Conservation (phyloP, 2,329 filamentous ascomycete species). For the Mycocentrospora acerina region DNA sequence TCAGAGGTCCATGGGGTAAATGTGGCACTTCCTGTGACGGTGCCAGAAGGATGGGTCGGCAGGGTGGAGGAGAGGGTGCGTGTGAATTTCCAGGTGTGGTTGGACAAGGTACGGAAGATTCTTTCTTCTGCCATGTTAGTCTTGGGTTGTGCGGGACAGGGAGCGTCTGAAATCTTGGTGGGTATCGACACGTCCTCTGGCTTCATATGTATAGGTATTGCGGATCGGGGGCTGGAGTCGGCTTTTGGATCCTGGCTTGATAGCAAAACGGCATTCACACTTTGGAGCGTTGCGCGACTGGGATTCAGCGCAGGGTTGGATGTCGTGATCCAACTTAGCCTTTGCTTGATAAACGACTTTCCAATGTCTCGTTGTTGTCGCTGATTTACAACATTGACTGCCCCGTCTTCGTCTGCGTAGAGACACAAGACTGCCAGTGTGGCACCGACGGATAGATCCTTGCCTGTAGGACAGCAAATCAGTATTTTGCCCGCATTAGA, state of each 20-base stretch:
- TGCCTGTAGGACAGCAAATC: slow-evolving; percentile 73
- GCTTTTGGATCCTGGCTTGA: slow-evolving; percentile 2
- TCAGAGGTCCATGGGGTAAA: slow-evolving; percentile 37
- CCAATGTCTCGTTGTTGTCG: slow-evolving; percentile 49
- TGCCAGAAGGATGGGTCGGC: slow-evolving; percentile 65
- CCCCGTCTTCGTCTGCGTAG: slow-evolving; percentile 66
- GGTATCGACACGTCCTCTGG: too few relatives aligned
- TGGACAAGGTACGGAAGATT: slow-evolving; percentile 12
- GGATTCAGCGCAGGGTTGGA: slow-evolving; percentile 79
- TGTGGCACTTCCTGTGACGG: slow-evolving; percentile 62
- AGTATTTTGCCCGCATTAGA: slow-evolving; percentile 22
- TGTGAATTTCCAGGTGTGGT: slow-evolving; percentile 60
- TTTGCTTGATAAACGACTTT: slow-evolving; percentile 75
- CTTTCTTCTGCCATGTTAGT: too few relatives aligned
- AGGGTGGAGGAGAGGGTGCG: slow-evolving; percentile 58
- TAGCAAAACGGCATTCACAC: slow-evolving; percentile 89
- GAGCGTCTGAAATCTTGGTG: too few relatives aligned
- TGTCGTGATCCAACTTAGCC: slow-evolving; percentile 80
- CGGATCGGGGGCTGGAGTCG: neutral
- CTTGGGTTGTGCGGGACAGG: neutral
- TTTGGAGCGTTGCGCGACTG: slow-evolving; percentile 81
- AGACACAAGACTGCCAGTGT: slow-evolving; percentile 76
- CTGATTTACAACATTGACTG: slow-evolving; percentile 7
- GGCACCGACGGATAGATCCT: slow-evolving; percentile 76
- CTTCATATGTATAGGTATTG: too few relatives aligned